Evolutionary conservation across 495 filamentous ascomycete genomes (phyloP).

Genomic region (Aspergillus nanangensis): DNA sequence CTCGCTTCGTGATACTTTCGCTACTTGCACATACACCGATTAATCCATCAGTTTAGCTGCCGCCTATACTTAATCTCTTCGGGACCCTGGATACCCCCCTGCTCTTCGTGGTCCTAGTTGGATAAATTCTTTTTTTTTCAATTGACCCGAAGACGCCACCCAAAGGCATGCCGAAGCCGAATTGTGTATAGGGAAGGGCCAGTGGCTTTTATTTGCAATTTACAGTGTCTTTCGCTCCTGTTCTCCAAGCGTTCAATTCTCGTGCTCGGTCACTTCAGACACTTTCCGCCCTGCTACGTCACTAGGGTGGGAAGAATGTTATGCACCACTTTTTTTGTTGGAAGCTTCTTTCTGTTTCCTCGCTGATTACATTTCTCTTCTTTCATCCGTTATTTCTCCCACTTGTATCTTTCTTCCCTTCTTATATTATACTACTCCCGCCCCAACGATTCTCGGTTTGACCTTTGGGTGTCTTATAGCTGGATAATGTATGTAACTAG

Average conservation of each 20-base stretch:
- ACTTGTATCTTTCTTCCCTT: conserved; percentile 19
- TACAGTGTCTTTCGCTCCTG: conserved; percentile 10
- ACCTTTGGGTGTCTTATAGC: conserved; percentile 31
- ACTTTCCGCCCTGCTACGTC: conserved; percentile 37
- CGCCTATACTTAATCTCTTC: conserved; percentile 6
- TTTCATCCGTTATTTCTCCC: conserved; percentile 12
- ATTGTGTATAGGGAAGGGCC: conserved; percentile 32
- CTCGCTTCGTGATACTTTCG: conserved; percentile 16
- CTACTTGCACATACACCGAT: conserved; percentile 36
- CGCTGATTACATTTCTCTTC: too few species aligned
- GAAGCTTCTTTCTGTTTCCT: conserved; percentile 10
- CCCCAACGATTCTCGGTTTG: conserved; percentile 26
- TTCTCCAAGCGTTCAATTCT: conserved; percentile 20
- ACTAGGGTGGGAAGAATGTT: conserved; percentile 36
- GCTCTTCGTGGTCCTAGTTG: neutral
- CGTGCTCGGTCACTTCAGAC: conserved; percentile 27
- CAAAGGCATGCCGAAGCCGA: conserved; percentile 15
- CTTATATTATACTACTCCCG: conserved; percentile 15
- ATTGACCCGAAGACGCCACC: neutral
- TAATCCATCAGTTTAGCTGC: conserved; percentile 14
- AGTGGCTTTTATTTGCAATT: conserved; percentile 22
- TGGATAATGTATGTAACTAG: conserved; percentile 47
- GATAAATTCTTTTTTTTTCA: neutral
- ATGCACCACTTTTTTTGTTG: conserved; percentile 8
- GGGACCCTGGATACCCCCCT: neutral